These are phyloP conservation scores for Leptographium lundbergii DNA, from an alignment of 2,329 filamentous ascomycete species.

Conservation along the genomic window DNA sequence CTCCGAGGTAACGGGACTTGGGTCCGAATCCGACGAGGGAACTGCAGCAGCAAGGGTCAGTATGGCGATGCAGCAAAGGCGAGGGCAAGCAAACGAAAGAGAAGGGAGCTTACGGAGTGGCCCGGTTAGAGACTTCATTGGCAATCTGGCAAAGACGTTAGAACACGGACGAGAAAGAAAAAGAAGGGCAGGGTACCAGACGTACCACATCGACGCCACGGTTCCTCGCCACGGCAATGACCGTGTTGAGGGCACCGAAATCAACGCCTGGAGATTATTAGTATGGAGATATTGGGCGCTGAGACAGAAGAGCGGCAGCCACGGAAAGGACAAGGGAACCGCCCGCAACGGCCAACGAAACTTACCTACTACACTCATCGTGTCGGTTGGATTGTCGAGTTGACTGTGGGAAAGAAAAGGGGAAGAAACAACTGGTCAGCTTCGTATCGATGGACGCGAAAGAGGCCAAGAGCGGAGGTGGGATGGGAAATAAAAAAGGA, in stretches of 20 bases:
- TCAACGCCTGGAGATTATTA: slow-evolving; percentile 53
- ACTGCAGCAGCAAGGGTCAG: slow-evolving; percentile 29
- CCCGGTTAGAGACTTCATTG: slow-evolving; percentile 98
- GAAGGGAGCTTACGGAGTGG: slow-evolving; percentile 75
- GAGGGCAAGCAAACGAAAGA: too few relatives aligned
- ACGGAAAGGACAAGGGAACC: not conserved
- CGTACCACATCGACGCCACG: slow-evolving; percentile 97
- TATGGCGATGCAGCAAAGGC: not conserved
- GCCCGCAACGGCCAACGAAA: not conserved
- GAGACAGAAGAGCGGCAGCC: not conserved
- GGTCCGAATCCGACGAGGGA: slow-evolving; percentile 91
- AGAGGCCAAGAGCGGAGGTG: not conserved
- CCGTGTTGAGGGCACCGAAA: slow-evolving; percentile 93
- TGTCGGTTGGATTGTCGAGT: slow-evolving; percentile 6
- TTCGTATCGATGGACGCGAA: not conserved
- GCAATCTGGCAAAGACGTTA: slow-evolving; percentile 53
- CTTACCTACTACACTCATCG: slow-evolving; percentile 14
- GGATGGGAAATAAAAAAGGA: not conserved
- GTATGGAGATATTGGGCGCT: not conserved
- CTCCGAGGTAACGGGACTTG: slow-evolving; percentile 87
- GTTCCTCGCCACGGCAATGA: slow-evolving; percentile 94
- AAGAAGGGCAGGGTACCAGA: slow-evolving; percentile 21
- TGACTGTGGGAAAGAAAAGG: not conserved
- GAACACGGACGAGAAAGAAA: not conserved
- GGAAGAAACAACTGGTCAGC: not conserved